Percentiles rank a stretch among this genome's conserved stretches.
phyloP scores from a whole-genome alignment of 495 filamentous ascomycete species.

The Bathelium albidoporum region DNA sequence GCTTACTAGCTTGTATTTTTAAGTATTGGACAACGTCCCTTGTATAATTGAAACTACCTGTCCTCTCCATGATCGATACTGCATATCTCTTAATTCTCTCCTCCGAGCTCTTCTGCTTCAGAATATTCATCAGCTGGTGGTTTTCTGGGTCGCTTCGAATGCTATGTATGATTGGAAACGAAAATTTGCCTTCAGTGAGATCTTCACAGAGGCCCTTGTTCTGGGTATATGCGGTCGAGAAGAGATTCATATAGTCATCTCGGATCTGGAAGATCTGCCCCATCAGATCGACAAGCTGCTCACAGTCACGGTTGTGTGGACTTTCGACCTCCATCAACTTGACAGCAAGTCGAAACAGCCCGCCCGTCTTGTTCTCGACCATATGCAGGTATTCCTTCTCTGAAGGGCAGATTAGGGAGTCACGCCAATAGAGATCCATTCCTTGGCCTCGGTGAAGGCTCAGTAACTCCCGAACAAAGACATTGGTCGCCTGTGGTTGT shows the following conservation, averaged over 20 bases:
- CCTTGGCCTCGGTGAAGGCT: constrained; percentile 95
- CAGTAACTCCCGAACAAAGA: constrained; percentile 80
- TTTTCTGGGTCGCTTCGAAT: constrained; percentile 73
- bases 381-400: constrained; percentile 98
- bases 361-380: constrained; percentile 97
- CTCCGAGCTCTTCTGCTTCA: constrained; percentile 78
- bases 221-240: constrained; percentile 57
- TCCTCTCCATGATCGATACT: constrained; percentile 78
- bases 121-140: constrained; percentile 76
- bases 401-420: constrained; percentile 81
- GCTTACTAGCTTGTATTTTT: constrained; percentile 44
- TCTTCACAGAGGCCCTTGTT: constrained; percentile 97
- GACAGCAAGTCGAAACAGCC: constrained; percentile 85
- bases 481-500: constrained; percentile 58
- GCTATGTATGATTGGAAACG: constrained; percentile 90
- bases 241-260: constrained; percentile 92
- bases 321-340: constrained; percentile 89
- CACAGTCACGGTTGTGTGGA: constrained; percentile 7
- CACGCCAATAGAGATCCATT: constrained; percentile 96
- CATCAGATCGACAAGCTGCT: constrained; percentile 66
- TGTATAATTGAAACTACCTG: constrained; percentile 82
- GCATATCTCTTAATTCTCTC: constrained; percentile 87
- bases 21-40: constrained; percentile 56
- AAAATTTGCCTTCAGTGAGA: constrained; percentile 96
- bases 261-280: constrained; percentile 70